These are phyloP conservation scores for Cryptosporidium parvum DNA, from an alignment of 169 alveolate genomes.

Conservation along the genomic window DNA sequence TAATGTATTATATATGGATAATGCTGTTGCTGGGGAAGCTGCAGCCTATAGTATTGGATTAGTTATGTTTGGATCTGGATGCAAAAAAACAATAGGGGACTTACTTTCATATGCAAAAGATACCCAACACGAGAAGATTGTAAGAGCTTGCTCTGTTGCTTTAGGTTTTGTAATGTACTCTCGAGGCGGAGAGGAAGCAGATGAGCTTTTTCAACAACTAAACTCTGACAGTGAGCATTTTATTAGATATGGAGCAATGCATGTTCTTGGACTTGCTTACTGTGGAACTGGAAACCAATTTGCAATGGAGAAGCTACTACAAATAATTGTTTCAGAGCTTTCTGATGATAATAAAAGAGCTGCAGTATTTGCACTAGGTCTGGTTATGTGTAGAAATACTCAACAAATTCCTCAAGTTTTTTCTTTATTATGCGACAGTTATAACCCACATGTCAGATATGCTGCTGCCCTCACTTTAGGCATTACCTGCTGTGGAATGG, in stretches of 20 bases:
- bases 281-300: slow-evolving; percentile 94
- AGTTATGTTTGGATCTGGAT: slow-evolving; percentile 91
- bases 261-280: slow-evolving; percentile 97
- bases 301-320: slow-evolving; percentile 94
- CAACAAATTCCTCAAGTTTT: slow-evolving; percentile 91
- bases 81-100: slow-evolving; percentile 89
- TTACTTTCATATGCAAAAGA: slow-evolving; percentile 94
- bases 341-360: slow-evolving; percentile 99
- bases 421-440: slow-evolving; percentile 92
- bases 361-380: slow-evolving; percentile 96
- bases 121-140: slow-evolving; percentile 98
- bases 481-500: slow-evolving; percentile 96
- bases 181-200: slow-evolving; percentile 94
- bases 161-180: slow-evolving; percentile 93
- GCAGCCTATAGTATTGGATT: slow-evolving; percentile 97
- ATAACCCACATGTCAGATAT: slow-evolving; percentile 98
- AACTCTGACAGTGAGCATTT: slow-evolving; percentile 93
- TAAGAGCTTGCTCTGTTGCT: slow-evolving; percentile 95
- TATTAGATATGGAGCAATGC: slow-evolving; percentile 98
- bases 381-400: slow-evolving; percentile 87
- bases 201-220: slow-evolving; percentile 88
- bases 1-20: slow-evolving; percentile 90
- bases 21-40: slow-evolving; percentile 98
- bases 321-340: slow-evolving; percentile 97
- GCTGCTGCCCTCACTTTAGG: slow-evolving; percentile 99